These are phyloP conservation scores for Fusarium sp. DNA, from an alignment of 2,329 filamentous ascomycete species.

Conservation along the genomic window DNA sequence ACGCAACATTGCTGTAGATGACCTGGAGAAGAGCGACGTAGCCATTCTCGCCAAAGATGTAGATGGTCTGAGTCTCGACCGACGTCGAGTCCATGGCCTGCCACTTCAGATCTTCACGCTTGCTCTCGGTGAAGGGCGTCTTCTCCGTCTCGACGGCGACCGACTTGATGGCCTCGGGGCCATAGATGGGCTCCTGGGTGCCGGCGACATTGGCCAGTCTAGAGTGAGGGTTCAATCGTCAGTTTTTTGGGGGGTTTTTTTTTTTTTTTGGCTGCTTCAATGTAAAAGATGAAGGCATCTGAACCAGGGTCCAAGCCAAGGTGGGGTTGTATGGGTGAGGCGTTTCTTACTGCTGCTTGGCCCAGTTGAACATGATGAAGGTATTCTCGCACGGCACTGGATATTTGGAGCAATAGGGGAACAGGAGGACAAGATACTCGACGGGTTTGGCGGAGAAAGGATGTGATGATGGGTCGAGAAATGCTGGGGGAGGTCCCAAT, in stretches of 20 bases:
- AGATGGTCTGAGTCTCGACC: conserved; percentile 96
- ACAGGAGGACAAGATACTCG: neutral
- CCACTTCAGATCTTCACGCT: conserved; percentile 86
- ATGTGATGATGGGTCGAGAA: conserved; percentile 39
- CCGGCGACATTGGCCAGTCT: conserved; percentile 85
- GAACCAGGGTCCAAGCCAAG: conserved; percentile 8
- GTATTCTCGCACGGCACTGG: neutral
- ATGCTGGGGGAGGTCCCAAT: conserved; percentile 35
- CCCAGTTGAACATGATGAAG: conserved; percentile 87
- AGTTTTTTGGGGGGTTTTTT: conserved; percentile 32
- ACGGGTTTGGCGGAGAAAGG: conserved; percentile 6
- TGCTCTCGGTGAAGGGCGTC: conserved; percentile 83
- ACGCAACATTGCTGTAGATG: conserved; percentile 98
- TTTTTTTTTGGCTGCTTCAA: conserved; percentile 24
- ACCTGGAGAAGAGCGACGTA: conserved; percentile 84
- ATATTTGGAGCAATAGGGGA: neutral
- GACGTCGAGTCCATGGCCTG: conserved; percentile 81
- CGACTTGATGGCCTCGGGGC: conserved; percentile 85
- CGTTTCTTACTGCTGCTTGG: conserved; percentile 82
- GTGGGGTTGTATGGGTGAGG: conserved; percentile 19
- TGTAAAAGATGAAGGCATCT: neutral
- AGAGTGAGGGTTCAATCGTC: conserved; percentile 32
- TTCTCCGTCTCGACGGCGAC: conserved; percentile 84
- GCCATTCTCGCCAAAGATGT: conserved; percentile 83
- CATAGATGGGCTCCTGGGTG: conserved; percentile 96